Percentiles rank a stretch among this genome's conserved stretches.
phyloP scores from a whole-genome alignment of 768 basidiomycete species.

The Galerina sulciceps region DNA sequence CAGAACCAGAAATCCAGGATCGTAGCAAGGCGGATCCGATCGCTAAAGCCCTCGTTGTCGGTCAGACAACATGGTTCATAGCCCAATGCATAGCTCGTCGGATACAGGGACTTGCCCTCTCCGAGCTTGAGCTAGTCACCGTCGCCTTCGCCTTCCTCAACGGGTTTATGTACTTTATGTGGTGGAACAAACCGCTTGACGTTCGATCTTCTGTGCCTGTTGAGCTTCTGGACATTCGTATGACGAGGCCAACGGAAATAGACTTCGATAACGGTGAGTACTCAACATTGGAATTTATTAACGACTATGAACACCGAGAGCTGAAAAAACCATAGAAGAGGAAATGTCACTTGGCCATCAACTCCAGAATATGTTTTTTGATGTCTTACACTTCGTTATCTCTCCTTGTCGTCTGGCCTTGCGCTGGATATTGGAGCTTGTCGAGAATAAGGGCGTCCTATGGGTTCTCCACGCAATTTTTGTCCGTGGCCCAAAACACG shows the following conservation, averaged over 20 bases:
- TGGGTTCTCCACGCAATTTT: too few relatives aligned
- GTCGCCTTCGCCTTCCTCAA: constrained; percentile 33
- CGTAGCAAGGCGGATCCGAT: constrained; percentile 32
- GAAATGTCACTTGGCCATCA: too few relatives aligned
- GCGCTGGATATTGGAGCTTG: too few relatives aligned
- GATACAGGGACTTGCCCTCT: constrained; percentile 25
- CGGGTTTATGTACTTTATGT: constrained; percentile 29
- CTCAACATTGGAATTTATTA: too few relatives aligned
- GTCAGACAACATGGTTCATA: constrained; percentile 37
- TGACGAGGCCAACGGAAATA: background rate
- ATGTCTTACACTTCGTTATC: background rate
- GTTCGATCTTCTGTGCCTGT: background rate
- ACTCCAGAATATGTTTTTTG: background rate
- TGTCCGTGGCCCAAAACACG: too few relatives aligned
- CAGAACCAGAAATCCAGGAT: constrained; percentile 18
- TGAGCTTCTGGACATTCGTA: background rate
- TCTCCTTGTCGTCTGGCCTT: too few relatives aligned
- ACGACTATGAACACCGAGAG: too few relatives aligned
- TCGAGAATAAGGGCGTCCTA: too few relatives aligned
- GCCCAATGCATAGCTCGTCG: constrained; percentile 28
- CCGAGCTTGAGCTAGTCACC: constrained; percentile 37
- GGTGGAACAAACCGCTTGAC: constrained; percentile 29
- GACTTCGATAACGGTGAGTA: too few relatives aligned
- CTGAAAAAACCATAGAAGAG: too few relatives aligned
- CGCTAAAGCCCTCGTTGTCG: constrained; percentile 31